phyloP scores from a whole-genome alignment of 345 rosid species.

The Arabidopsis suecica region DNA sequence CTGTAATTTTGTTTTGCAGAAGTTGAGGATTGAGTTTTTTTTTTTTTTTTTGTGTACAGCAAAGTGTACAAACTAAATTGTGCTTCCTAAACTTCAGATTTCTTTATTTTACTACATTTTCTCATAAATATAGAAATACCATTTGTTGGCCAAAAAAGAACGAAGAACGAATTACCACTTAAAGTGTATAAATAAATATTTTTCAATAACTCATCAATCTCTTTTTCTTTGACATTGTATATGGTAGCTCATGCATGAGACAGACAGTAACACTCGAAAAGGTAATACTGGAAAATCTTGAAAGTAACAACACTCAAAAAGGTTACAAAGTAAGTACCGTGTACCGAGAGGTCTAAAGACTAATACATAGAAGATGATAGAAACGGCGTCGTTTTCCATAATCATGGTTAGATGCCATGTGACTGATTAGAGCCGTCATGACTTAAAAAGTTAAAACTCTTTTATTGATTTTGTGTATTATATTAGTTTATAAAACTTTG shows the following conservation, averaged over 20 bases:
- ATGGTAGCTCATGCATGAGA: too few relatives aligned
- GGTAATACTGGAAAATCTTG: neutral
- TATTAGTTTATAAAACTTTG: neutral
- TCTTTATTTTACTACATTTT: neutral
- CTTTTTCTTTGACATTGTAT: neutral
- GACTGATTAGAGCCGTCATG: conserved; percentile 31
- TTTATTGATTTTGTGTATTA: neutral
- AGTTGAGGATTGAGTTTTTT: conserved; percentile 16
- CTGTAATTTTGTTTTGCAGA: conserved; percentile 15
- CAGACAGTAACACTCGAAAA: too few relatives aligned
- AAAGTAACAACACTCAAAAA: too few relatives aligned
- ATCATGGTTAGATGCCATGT: conserved; percentile 35
- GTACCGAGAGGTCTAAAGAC: neutral
- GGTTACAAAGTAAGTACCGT: neutral
- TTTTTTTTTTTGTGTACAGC: conserved; percentile 16
- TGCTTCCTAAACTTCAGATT: neutral
- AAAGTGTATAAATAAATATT: neutral
- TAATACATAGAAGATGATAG: neutral
- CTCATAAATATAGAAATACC: neutral
- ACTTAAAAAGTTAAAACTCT: conserved; percentile 28
- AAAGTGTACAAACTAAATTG: conserved; percentile 31
- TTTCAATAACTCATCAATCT: neutral
- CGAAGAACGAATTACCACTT: neutral
- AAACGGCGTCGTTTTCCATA: conserved; percentile 20
- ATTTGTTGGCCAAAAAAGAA: neutral